Evolutionary conservation across 1,139 yeast species (phyloP).

Genomic region (Pichia kudriavzevii): DNA sequence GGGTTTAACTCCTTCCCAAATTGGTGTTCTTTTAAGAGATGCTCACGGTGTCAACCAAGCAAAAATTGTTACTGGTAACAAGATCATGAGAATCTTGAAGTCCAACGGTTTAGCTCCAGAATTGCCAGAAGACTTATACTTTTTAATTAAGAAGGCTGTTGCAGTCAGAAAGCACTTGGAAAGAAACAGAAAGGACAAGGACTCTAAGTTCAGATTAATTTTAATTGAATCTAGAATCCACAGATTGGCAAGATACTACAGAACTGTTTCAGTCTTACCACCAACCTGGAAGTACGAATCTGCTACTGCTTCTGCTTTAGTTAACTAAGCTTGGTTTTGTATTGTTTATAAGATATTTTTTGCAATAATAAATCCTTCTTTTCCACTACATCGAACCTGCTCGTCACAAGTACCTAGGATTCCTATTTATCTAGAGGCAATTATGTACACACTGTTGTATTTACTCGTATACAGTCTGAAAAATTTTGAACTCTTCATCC

Average conservation of each 20-base stretch:
- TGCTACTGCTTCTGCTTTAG: slow-evolving; percentile 99
- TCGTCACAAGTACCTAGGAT: background rate
- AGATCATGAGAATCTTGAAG: slow-evolving; percentile 97
- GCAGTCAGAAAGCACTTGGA: slow-evolving; percentile 99
- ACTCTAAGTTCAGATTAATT: slow-evolving; percentile 99
- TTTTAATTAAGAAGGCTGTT: slow-evolving; percentile 98
- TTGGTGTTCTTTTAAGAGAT: slow-evolving; percentile 99
- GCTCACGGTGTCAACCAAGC: slow-evolving; percentile 99
- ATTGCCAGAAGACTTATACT: slow-evolving; percentile 99
- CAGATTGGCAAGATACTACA: slow-evolving; percentile 99
- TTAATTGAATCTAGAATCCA: slow-evolving; percentile 99
- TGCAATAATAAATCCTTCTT: slow-evolving; percentile 3
- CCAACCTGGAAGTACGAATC: slow-evolving; percentile 99
- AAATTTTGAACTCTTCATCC: slow-evolving; percentile 35
- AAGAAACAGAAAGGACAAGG: slow-evolving; percentile 99
- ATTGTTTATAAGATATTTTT: too few species aligned
- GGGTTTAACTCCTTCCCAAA: slow-evolving; percentile 99
- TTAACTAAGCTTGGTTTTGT: slow-evolving; percentile 54
- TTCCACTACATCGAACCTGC: slow-evolving; percentile 1
- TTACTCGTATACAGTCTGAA: slow-evolving; percentile 30
- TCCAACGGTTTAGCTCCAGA: slow-evolving; percentile 99
- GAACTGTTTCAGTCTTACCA: slow-evolving; percentile 97
- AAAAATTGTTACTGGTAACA: slow-evolving; percentile 98
- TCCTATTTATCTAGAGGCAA: background rate
- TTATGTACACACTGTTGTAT: background rate